Conservation (phyloP, 2,329 filamentous ascomycete species). For the Aspergillus sp. region DNA sequence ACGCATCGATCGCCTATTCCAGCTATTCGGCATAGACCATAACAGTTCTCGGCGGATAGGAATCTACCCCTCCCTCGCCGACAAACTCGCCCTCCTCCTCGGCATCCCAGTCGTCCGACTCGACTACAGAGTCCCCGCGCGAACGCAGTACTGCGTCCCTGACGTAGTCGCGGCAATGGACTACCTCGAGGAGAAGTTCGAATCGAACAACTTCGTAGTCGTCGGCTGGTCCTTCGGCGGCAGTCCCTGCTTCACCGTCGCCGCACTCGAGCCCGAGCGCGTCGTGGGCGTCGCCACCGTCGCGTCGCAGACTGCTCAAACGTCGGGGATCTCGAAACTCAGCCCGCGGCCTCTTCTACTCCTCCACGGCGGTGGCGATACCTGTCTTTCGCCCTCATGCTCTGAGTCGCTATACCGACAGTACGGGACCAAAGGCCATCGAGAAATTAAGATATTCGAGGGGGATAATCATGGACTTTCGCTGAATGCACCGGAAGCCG, state of each 20-base stretch:
- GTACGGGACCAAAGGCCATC: slow-evolving; percentile 41
- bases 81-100: slow-evolving; percentile 46
- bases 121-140: slow-evolving; percentile 46
- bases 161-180: slow-evolving; percentile 45
- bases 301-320: slow-evolving; percentile 45
- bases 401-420: slow-evolving; percentile 41
- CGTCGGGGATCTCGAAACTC: slow-evolving; percentile 37
- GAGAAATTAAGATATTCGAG: slow-evolving; percentile 45
- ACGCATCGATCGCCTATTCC: background rate
- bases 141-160: slow-evolving; percentile 39
- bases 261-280: slow-evolving; percentile 34
- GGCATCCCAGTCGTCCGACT: slow-evolving; percentile 47
- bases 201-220: slow-evolving; percentile 42
- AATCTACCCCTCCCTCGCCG: slow-evolving; percentile 46
- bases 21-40: background rate
- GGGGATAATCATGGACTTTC: slow-evolving; percentile 50
- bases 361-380: slow-evolving; percentile 46
- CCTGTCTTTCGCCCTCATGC: slow-evolving; percentile 39
- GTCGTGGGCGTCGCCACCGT: slow-evolving; percentile 45
- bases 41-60: slow-evolving; percentile 14
- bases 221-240: slow-evolving; percentile 52
- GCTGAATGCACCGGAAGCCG: slow-evolving; percentile 41
- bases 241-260: slow-evolving; percentile 47
- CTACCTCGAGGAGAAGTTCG: slow-evolving; percentile 38
- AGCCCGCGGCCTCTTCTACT: slow-evolving; percentile 43